Evolutionary conservation across 345 rosid species (phyloP), one percentile per base, ranked within the genome.

Genomic region (Erodium maritimum): DNA sequence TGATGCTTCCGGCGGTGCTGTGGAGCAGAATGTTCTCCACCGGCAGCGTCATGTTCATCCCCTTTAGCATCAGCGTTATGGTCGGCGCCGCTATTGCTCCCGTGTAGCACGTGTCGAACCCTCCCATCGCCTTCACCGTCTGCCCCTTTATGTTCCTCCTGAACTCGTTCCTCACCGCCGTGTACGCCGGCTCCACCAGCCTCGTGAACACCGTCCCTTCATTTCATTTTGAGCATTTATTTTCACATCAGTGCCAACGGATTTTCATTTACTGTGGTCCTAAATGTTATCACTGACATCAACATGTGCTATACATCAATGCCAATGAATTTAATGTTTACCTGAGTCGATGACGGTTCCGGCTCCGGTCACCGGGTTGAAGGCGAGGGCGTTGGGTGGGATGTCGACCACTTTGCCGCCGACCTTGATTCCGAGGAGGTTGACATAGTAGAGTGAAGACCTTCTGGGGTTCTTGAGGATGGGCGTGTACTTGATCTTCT

Each of bases 291-390:
- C n/a, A n/a, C n/a, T n/a, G n/a, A n/a, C n/a, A n/a, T n/a, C n/a
- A n/a, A n/a, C n/a, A n/a, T n/a, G n/a, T n/a, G n/a, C n/a, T n/a
- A n/a, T n/a, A 17, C 21, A 54, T 5, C 14, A 16, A 59, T 21
- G 65, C 50, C 52, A 57, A 45, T 17, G 29, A 10, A 2, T 25
- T 6, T 12, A 61, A 45, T 16, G 14, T 1, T 63, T 75, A 87
- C 99, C 99, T 1, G 99, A 89, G 79, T 93, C 99, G 61, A 93
- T 59, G 73, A 89, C 75, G 68, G 99, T 93, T 17, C 97, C 99
- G 0, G 95, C 88, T 5, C 99, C 97, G 0, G 88, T 80, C 25
- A 79, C 45, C 14, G 90, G 82, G 66, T 89, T 69, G 71, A 89
- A 93, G 22, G 84, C 96, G 14, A 90, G 54, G 52, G 91, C 85